Evolutionary conservation across 768 basidiomycete species (phyloP).

Genomic region (Auricularia sp.): DNA sequence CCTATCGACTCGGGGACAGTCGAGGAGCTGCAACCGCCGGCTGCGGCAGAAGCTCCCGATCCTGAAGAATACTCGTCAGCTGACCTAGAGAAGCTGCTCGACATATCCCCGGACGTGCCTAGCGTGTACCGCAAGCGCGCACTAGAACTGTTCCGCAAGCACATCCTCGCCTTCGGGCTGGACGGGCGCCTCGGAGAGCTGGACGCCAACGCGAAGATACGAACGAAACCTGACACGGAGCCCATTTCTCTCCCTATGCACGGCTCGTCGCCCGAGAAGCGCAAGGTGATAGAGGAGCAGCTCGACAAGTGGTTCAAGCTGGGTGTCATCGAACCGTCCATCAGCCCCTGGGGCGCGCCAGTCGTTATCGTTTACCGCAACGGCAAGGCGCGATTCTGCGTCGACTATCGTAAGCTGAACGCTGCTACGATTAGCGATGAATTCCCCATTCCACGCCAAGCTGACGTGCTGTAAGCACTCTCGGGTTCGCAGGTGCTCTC

Average conservation of each 20-base stretch:
- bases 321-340: slow-evolving; percentile 30
- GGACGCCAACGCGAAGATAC: slow-evolving; percentile 16
- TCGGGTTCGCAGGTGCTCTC: too few relatives aligned
- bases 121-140: slow-evolving; percentile 4
- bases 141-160: slow-evolving; percentile 10
- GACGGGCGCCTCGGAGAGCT: slow-evolving; percentile 22
- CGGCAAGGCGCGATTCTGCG: too few relatives aligned
- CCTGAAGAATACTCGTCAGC: slow-evolving; percentile 5
- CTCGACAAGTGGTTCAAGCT: slow-evolving; percentile 23
- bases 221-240: slow-evolving; percentile 13
- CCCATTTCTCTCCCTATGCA: slow-evolving; percentile 17
- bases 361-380: slow-evolving; percentile 27
- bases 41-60: slow-evolving; percentile 15
- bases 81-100: slow-evolving; percentile 7
- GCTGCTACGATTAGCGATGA: too few relatives aligned
- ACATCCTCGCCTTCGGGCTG: slow-evolving; percentile 20
- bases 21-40: slow-evolving; percentile 14
- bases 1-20: not conserved
- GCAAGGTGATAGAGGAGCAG: slow-evolving; percentile 20
- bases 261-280: slow-evolving; percentile 13
- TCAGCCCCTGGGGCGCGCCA: slow-evolving; percentile 28
- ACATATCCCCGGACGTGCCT: slow-evolving; percentile 14
- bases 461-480: too few relatives aligned
- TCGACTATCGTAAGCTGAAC: too few relatives aligned
- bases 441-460: too few relatives aligned